These are phyloP conservation scores for Arachis monticola DNA, from an alignment of 331 rosid species.

Conservation along the genomic window DNA sequence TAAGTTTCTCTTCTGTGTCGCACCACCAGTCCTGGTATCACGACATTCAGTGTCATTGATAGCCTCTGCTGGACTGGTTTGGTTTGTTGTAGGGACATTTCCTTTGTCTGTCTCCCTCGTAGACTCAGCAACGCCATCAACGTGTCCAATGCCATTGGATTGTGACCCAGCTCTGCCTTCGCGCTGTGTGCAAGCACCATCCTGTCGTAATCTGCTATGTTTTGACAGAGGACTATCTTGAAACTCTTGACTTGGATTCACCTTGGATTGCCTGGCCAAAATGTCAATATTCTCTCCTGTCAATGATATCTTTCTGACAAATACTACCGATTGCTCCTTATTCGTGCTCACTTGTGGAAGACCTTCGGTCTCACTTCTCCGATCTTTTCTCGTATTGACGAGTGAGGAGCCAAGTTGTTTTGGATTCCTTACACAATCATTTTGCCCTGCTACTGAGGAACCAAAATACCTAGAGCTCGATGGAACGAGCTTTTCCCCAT, in stretches of 20 bases:
- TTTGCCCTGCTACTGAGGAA: slow-evolving; percentile 44
- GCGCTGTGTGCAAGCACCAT: slow-evolving; percentile 48
- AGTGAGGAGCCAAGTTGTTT: slow-evolving; percentile 39
- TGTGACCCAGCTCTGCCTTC: slow-evolving; percentile 47
- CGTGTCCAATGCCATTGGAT: slow-evolving; percentile 43
- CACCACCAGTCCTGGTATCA: slow-evolving; percentile 43
- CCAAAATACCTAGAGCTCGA: slow-evolving; percentile 45
- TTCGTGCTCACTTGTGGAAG: slow-evolving; percentile 39
- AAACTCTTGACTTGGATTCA: too few relatives aligned
- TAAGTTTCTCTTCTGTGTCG: slow-evolving; percentile 45
- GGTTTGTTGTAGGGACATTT: slow-evolving; percentile 40
- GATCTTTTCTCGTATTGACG: slow-evolving; percentile 49
- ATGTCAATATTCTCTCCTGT: slow-evolving; percentile 51
- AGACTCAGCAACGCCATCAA: slow-evolving; percentile 52
- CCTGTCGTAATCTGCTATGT: slow-evolving; percentile 45
- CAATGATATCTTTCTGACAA: slow-evolving; percentile 47
- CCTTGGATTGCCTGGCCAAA: slow-evolving; percentile 45
- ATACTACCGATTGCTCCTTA: slow-evolving; percentile 38
- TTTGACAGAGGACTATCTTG: slow-evolving; percentile 37
- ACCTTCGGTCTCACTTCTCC: slow-evolving; percentile 47
- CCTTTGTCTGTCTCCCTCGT: slow-evolving; percentile 45
- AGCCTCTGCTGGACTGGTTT: slow-evolving; percentile 50
- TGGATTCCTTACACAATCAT: slow-evolving; percentile 45
- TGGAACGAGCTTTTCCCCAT: slow-evolving; percentile 49
- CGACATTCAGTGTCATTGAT: slow-evolving; percentile 43